Conservation (phyloP, 805 yeast genomes). For the Citeromyces matritensis region DNA sequence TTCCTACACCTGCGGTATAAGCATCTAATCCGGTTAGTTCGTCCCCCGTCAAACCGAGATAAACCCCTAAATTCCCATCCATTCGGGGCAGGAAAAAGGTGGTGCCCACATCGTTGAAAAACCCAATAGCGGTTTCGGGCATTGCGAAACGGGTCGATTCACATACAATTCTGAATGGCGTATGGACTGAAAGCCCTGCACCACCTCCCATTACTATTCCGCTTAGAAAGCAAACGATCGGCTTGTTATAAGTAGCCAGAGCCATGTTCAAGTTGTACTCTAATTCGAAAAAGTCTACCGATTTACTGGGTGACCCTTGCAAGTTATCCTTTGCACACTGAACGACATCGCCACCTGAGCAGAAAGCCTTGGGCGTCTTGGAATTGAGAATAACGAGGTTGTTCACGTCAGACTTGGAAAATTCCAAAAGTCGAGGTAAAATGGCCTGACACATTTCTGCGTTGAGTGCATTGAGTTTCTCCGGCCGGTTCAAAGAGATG, state of each 20-base stretch:
- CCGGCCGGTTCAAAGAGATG: constrained; percentile 63
- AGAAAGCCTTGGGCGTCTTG: constrained; percentile 53
- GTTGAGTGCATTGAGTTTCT: constrained; percentile 75
- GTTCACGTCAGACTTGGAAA: constrained; percentile 50
- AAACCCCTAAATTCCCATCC: constrained; percentile 74
- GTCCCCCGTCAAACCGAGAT: constrained; percentile 77
- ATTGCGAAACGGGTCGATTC: constrained; percentile 85
- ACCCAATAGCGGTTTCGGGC: constrained; percentile 97
- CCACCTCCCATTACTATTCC: constrained; percentile 99
- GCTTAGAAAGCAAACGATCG: constrained; percentile 72
- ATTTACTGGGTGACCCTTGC: constrained; percentile 25
- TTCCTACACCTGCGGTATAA: constrained; percentile 74
- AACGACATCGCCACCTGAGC: constrained; percentile 96
- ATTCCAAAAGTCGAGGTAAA: constrained; percentile 62
- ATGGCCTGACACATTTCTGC: constrained; percentile 61
- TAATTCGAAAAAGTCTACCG: constrained; percentile 53
- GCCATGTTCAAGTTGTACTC: constrained; percentile 77
- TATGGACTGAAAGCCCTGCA: constrained; percentile 81
- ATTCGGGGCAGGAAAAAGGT: constrained; percentile 77
- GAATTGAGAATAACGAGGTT: constrained; percentile 58
- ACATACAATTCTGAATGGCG: constrained; percentile 87
- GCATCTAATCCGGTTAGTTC: constrained; percentile 65
- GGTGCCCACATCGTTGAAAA: constrained; percentile 92
- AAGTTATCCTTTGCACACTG: constrained; percentile 52
- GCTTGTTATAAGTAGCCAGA: constrained; percentile 74